Conservation (phyloP, 768 basidiomycete species). For the Ramaria sp. region DNA sequence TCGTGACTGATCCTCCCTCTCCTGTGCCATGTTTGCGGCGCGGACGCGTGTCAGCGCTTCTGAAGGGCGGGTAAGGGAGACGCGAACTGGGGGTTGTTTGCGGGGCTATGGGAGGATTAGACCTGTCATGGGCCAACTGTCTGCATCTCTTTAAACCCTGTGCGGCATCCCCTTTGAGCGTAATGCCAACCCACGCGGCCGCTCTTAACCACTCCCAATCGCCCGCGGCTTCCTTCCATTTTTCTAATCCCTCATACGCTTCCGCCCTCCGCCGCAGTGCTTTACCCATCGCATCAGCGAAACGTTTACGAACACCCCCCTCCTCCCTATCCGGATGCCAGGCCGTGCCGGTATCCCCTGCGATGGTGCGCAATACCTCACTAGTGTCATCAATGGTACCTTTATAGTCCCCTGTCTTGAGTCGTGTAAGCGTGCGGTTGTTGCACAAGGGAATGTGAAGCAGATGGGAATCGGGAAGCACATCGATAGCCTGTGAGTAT, state of each 20-base stretch:
- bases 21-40: conserved; percentile 45
- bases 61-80: conserved; percentile 28
- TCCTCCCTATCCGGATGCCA: conserved; percentile 31
- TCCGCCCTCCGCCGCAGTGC: conserved; percentile 75
- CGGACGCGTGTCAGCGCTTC: conserved; percentile 63
- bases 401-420: conserved; percentile 66
- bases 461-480: conserved; percentile 58
- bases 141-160: conserved; percentile 64
- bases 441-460: conserved; percentile 67
- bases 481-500: conserved; percentile 60
- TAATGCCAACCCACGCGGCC: conserved; percentile 31
- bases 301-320: conserved; percentile 43
- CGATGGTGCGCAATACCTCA: conserved; percentile 47
- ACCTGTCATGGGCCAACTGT: conserved; percentile 40
- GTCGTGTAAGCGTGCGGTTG: conserved; percentile 70
- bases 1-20: conserved; percentile 67
- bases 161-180: conserved; percentile 51
- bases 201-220: conserved; percentile 74
- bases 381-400: conserved; percentile 60
- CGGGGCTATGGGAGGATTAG: conserved; percentile 12
- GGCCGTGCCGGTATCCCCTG: conserved; percentile 17
- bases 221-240: conserved; percentile 66
- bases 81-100: conserved; percentile 13
- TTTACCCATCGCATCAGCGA: conserved; percentile 70
- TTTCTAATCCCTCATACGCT: conserved; percentile 78